Base-by-base conservation (phyloP, 129 eudicot species). In the Artemisia argyi region DNA sequence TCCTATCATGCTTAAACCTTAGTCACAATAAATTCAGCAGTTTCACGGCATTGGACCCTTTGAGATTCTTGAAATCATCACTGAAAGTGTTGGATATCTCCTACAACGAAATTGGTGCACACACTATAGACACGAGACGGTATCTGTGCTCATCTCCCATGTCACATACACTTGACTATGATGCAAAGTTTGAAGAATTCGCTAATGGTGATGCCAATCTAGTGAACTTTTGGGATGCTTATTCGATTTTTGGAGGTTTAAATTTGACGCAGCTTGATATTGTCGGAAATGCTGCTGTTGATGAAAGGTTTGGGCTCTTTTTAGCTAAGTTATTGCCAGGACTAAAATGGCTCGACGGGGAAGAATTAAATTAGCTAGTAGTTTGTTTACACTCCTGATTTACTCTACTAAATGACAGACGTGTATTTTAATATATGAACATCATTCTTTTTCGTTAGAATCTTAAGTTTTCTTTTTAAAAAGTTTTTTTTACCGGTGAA, bases 61-160 rank as follows among this genome's bases (percentile, higher is more conserved):
- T 93, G 46, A 83, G 79, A 82, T 79, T 78, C 32, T 28, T 28
- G 32, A 28, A 28, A 28, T 28, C 32, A 28, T 78, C 86, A 22
- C 57, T 91, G 5, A 60, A 80, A 84, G 90, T 84, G 42, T 71
- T 91, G 44, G 78, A 88, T 79, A 71, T 91, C 64, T 88, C 96
- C 14, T 69, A 81, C 75, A 88, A 91, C 73, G 91, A 91, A 77
- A 91, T 91, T 61, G 97, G 97, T 30, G 79, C 82, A 49, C 97
- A 91, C 79, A 65, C 85, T 0, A 75, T 88, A 46, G 93, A 91
- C 88, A 88, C 88, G 6, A 86, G 88, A 70, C 79, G 97, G 76
- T 86, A 88, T 70, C 54, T 88, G 65, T 88, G 92, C 70, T 61
- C 96, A 22, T 91, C 97, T 68, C 97, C 97, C 26, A 48, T 91